These are phyloP conservation scores for Lipomyces kockii DNA, from an alignment of 805 yeast genomes.

Conservation along the genomic window DNA sequence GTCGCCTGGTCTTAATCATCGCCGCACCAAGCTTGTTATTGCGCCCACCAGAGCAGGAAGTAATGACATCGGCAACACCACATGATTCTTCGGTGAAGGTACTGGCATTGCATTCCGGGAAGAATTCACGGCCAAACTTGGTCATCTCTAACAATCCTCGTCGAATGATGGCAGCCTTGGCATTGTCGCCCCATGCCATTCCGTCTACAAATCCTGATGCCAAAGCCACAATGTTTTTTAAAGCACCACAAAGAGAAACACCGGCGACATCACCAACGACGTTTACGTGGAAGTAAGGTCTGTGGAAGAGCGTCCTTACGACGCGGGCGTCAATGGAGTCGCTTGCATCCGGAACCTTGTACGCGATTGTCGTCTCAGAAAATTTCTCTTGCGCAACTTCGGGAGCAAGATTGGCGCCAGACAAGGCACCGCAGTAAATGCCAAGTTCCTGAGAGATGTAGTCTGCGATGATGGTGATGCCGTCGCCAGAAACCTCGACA, in stretches of 20 bases:
- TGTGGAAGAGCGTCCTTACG: constrained; percentile 80
- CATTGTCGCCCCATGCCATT: constrained; percentile 98
- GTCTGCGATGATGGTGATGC: constrained; percentile 81
- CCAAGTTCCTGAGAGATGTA: constrained; percentile 80
- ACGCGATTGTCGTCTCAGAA: constrained; percentile 98
- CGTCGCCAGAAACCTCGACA: constrained; percentile 81
- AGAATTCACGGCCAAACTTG: constrained; percentile 80
- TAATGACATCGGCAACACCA: constrained; percentile 97
- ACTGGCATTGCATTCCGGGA: constrained; percentile 66
- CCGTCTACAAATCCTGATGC: constrained; percentile 99
- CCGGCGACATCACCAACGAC: constrained; percentile 94
- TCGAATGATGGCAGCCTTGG: constrained; percentile 96
- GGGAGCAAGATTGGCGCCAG: constrained; percentile 97
- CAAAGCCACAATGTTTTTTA: constrained; percentile 93
- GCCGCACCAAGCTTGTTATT: constrained; percentile 71
- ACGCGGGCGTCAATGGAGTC: constrained; percentile 22
- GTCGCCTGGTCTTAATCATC: constrained; percentile 55
- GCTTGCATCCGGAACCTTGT: constrained; percentile 58
- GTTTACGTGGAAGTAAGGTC: constrained; percentile 97
- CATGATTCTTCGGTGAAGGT: constrained; percentile 94
- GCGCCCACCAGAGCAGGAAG: constrained; percentile 97
- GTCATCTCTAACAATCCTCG: constrained; percentile 91
- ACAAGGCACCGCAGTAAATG: constrained; percentile 91
- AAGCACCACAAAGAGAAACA: constrained; percentile 94
- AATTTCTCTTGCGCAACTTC: constrained; percentile 95